These are phyloP conservation scores for Cocos nucifera DNA, from an alignment of 176 grass and related monocot species.

Conservation along the genomic window DNA sequence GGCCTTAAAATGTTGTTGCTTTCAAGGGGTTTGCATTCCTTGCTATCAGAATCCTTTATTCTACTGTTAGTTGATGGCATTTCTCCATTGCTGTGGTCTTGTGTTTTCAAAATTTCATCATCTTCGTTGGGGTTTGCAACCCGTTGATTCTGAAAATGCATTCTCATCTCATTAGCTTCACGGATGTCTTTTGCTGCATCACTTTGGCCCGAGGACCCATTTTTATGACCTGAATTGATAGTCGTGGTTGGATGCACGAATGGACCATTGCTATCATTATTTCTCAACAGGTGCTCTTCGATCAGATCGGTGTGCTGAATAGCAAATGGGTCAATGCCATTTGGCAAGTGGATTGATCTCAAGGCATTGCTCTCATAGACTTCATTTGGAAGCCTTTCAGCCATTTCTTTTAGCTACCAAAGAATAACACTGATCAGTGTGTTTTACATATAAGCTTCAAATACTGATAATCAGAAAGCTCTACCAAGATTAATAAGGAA, in stretches of 20 bases:
- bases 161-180: slow-evolving; percentile 8
- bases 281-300: slow-evolving; percentile 29
- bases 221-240: slow-evolving; percentile 12
- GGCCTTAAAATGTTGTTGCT: slow-evolving; percentile 34
- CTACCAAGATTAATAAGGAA: too few species aligned
- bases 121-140: slow-evolving; percentile 8
- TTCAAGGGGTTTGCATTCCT: slow-evolving; percentile 57
- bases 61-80: slow-evolving; percentile 15
- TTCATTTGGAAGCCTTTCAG: slow-evolving; percentile 57
- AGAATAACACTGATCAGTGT: not conserved
- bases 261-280: slow-evolving; percentile 14
- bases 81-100: slow-evolving; percentile 23
- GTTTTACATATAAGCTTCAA: too few species aligned
- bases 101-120: slow-evolving; percentile 29
- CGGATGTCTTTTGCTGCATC: slow-evolving; percentile 17
- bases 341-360: slow-evolving; percentile 17
- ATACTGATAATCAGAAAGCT: too few species aligned
- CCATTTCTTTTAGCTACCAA: slow-evolving; percentile 83
- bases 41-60: slow-evolving; percentile 43
- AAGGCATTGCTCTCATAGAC: slow-evolving; percentile 30
- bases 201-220: slow-evolving; percentile 27
- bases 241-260: slow-evolving; percentile 12
- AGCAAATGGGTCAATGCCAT: slow-evolving; percentile 6
- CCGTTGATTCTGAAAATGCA: slow-evolving; percentile 10
- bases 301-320: slow-evolving; percentile 20